Evolutionary conservation across 768 basidiomycete genomes (phyloP), one percentile per base, ranked within the genome.

Genomic region (Rhodotorula graminis): DNA sequence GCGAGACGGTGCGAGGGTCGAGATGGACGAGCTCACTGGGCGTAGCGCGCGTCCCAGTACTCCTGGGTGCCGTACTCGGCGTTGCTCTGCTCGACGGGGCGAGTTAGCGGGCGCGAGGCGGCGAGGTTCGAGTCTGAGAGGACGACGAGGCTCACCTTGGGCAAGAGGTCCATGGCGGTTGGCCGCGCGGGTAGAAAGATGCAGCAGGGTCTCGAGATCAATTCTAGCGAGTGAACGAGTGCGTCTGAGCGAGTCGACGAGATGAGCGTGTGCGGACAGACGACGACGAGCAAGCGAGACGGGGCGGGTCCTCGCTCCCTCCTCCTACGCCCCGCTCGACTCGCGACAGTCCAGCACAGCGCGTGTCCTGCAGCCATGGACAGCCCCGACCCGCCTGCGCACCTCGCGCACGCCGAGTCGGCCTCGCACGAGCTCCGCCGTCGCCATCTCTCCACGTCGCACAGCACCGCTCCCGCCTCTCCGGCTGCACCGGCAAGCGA

Each of bases 31-130:
- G 53, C 14, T 46, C 11, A 33, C 47, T n/a, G 23, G 31, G 31
- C n/a, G 46, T 25, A 10, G 27, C 49, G 42, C 21, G 19, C 64
- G n/a, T 49, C 65, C 72, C 72, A 73, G 68, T 73, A 73, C 58
- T 73, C 56, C 10, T 61, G 59, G 1, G 72, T 73, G 18, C 72
- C 72, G 25, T 73, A 73, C 19, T 63, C 33, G 1, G 64, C 46
- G 47, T 73, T 73, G 3, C 49, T 61, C 68, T 69, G 47, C 18
- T 23, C 0, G 25, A 2, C 0, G 23, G 19, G 44, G 19, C 57
- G 19, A 2, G 31, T 57, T 33, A 57, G 56, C 11, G 1, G 27
- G 27, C 14, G 53, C 29, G n/a, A 11, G n/a, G 3, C n/a, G 29
- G n/a, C 11, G 29, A 29, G 15, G 15, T 5, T 3, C 50, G 53